Evolutionary conservation across 2,329 filamentous ascomycete species (phyloP), one percentile per base, ranked within the genome.

Genomic region (Blastomyces gilchristii): DNA sequence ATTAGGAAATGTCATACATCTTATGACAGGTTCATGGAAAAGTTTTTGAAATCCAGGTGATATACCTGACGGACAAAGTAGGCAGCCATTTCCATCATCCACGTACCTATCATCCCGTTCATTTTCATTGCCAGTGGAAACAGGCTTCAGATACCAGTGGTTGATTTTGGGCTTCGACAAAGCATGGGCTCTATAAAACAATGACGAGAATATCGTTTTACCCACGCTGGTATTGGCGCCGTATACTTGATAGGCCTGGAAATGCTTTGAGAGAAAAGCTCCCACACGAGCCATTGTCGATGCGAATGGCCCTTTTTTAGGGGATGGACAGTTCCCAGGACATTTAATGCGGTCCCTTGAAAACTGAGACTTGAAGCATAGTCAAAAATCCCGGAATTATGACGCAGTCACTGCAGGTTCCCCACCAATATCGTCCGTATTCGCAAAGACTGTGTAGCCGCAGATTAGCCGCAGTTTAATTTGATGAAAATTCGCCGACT

Each of bases 171-270:
- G 73, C 66, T 79, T 78, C 49, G 76, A 75, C 34, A 76, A 78
- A 47, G 76, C 77, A 3, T 86, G 81, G 9, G 87, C 82, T 65
- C 83, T 85, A 72, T 85, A 88, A 3, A 95, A 78, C 14, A 91
- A 75, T 0, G 89, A 91, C 1, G 88, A 87, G 63, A 91, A 82
- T 41, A 95, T 84, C 0, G 90, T 95, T 79, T 95, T 95, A 67
- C 90, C 90, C 34, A 94, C 89, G 67, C 89, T 85, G 0, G 90
- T 94, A 69, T 93, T 94, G 57, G 90, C 88, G 37, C 90, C 90
- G 70, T 89, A 95, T 47, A 95, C 79, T 74, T 94, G 90, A 68
- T 89, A 83, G 14, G 85, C 80, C 65, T 85, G 84, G 62, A 92
- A 79, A 9, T 83, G 83, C 65, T 86, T 85, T 84, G 86, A 90